Evolutionary conservation across 495 filamentous ascomycete species (phyloP).

Genomic region (Glonium stellatum): DNA sequence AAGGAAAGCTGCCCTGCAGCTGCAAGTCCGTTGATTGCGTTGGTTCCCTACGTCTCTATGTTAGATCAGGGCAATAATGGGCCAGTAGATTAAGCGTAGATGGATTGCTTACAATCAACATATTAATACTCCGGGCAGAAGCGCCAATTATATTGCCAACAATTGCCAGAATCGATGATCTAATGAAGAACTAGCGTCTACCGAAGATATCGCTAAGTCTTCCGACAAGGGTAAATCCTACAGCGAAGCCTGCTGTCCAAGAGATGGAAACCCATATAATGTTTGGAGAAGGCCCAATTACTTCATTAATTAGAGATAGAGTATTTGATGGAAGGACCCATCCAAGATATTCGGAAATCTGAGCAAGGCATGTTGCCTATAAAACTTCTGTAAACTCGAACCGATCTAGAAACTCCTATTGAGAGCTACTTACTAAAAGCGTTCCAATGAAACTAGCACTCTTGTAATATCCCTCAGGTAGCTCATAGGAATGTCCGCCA

Average conservation of each 20-base stretch:
- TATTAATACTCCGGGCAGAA: slow-evolving; percentile 40
- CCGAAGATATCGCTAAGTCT: slow-evolving; percentile 50
- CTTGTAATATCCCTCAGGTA: slow-evolving; percentile 15
- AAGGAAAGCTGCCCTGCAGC: slow-evolving; percentile 20
- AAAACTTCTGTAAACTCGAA: background rate
- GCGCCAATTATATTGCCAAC: slow-evolving; percentile 43
- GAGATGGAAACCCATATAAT: slow-evolving; percentile 21
- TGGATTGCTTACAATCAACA: slow-evolving; percentile 43
- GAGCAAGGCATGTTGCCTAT: slow-evolving; percentile 26
- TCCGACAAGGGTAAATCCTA: slow-evolving; percentile 40
- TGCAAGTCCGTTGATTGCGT: too few relatives aligned
- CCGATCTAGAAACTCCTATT: background rate
- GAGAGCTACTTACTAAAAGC: slow-evolving; percentile 9
- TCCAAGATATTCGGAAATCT: slow-evolving; percentile 30
- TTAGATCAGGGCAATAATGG: too few relatives aligned
- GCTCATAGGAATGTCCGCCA: slow-evolving; percentile 11
- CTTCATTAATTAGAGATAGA: slow-evolving; percentile 28
- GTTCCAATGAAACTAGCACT: slow-evolving; percentile 20
- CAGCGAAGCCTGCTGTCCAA: slow-evolving; percentile 25
- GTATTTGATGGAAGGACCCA: slow-evolving; percentile 33
- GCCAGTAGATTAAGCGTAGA: too few relatives aligned
- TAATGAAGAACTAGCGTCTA: slow-evolving; percentile 46
- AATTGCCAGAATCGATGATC: slow-evolving; percentile 37
- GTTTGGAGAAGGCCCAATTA: slow-evolving; percentile 28
- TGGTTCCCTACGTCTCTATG: too few relatives aligned